Base-by-base conservation (phyloP, 164 flowering plant genomes). In the Magnolia kwangsiensis region DNA sequence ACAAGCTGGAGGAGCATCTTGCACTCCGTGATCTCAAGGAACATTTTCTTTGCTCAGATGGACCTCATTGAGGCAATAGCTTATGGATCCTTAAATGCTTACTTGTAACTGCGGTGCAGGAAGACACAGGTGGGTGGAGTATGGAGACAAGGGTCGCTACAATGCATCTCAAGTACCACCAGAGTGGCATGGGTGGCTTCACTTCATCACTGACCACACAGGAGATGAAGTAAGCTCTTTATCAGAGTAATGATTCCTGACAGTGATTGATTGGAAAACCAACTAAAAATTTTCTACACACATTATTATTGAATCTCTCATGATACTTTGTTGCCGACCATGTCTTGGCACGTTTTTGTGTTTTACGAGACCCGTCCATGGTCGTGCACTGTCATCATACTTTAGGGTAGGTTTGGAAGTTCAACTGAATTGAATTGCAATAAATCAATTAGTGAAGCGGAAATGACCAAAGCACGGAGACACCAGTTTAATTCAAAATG, bases 171-270 rank as follows among this genome's bases (percentile, higher is more conserved):
- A 96, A 81, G 97, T 96, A 66, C 99, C 99, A 79, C 73, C 99
- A 23, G 98, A 96, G 80, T 96, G 99, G 99, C 99, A 96, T 81
- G 99, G 99, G 24, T 96, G 99, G 99, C 95, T 96, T 23, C 99
- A 96, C 80, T 83, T 61, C 83, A 84, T 96, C 50, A 96, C 99
- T 59, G 99, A 96, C 81, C 94, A 88, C 85, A 96, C 99, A 0
- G 99, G 99, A 64, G 97, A 96, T 76, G 96, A 96, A 92, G 98
- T 87, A 69, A 87, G 83, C 73, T 75, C 63, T 72, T 37, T 29
- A 63, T 55, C 23, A 50, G 49, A 73, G 23, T 2, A 27, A 27
- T 27, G 29, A 63, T 7, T 64, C 20, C 45, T 18, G 21, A 14
- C 16, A 14, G 2, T 65, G 71, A 68, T 64, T 51, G 2, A 71